Conservation (phyloP, 805 yeast genomes). For the Helenozyma baotianmanensis region DNA sequence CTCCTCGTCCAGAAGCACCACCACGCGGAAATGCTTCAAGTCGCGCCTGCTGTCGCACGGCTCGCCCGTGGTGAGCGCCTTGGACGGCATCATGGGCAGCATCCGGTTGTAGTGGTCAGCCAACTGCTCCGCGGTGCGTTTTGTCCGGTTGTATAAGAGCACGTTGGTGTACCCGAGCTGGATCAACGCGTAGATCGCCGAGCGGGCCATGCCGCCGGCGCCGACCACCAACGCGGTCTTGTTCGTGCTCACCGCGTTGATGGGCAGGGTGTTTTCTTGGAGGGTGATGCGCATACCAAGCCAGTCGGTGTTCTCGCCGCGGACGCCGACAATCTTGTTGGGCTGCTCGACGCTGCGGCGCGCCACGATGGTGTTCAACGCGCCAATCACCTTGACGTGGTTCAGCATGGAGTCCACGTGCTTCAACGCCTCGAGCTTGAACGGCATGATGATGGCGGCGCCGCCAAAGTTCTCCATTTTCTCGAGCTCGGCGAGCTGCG, state of each 20-base stretch:
- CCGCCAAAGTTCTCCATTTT: conserved; percentile 15
- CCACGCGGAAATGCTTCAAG: conserved; percentile 1
- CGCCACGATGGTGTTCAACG: conserved; percentile 11
- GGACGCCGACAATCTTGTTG: conserved; percentile 5
- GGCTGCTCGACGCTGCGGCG: conserved; percentile 8
- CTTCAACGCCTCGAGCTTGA: conserved; percentile 8
- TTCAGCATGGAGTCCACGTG: conserved; percentile 11
- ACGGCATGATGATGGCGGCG: conserved; percentile 13
- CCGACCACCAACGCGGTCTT: conserved; percentile 16
- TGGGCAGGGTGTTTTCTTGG: conserved; percentile 11
- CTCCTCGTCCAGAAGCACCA: neutral
- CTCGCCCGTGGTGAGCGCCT: conserved; percentile 1
- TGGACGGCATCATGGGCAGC: conserved; percentile 7
- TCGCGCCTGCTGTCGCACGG: conserved; percentile 3
- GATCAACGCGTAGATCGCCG: conserved; percentile 15
- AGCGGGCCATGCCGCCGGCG: conserved; percentile 15
- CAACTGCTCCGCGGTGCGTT: conserved; percentile 4
- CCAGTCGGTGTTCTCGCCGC: conserved; percentile 20
- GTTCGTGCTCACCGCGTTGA: conserved; percentile 12
- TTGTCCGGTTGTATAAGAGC: conserved; percentile 10
- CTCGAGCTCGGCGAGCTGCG: conserved; percentile 4
- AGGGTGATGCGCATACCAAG: conserved; percentile 9
- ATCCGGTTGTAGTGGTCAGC: conserved; percentile 7
- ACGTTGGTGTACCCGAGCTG: conserved; percentile 12
- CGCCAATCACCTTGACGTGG: conserved; percentile 14